Evolutionary conservation across 2,329 filamentous ascomycete genomes (phyloP).

Genomic region (Diaporthe batatas): DNA sequence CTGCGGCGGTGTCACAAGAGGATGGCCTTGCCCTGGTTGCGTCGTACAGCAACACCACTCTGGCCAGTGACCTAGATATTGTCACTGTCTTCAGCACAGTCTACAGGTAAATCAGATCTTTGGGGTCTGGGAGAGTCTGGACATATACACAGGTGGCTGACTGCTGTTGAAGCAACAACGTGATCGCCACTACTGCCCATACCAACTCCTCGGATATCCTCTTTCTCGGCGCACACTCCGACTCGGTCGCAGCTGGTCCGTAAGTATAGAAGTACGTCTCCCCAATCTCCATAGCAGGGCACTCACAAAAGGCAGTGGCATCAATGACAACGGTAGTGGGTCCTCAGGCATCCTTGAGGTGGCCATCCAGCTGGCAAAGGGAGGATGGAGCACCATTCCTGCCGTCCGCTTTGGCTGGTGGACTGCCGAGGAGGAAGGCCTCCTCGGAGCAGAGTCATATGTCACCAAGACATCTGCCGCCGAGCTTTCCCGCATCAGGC

Average conservation of each 20-base stretch:
- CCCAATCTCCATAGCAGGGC: background rate
- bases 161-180: conserved; percentile 7
- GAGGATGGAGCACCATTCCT: conserved; percentile 44
- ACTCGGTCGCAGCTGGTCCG: conserved; percentile 58
- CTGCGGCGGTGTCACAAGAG: conserved; percentile 19
- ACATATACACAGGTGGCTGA: background rate
- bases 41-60: conserved; percentile 22
- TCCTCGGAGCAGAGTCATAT: conserved; percentile 53
- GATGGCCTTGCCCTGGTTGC: conserved; percentile 24
- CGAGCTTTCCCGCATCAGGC: conserved; percentile 52
- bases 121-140: background rate
- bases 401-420: conserved; percentile 60
- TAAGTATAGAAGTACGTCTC: background rate
- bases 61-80: conserved; percentile 17
- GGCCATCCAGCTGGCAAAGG: conserved; percentile 49
- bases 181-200: conserved; percentile 19
- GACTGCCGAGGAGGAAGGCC: conserved; percentile 60
- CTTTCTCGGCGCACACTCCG: conserved; percentile 58
- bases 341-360: conserved; percentile 57
- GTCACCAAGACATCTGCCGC: conserved; percentile 51
- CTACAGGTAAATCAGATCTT: conserved; percentile 6
- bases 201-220: conserved; percentile 44
- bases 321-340: conserved; percentile 62
- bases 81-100: conserved; percentile 9
- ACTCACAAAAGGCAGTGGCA: conserved; percentile 47